A percentile compares a stretch with the other conserved stretches of the same genome.
Evolutionary conservation across 176 grass and related monocot genomes (phyloP).

Genomic region (Alopecurus myosuroides): DNA sequence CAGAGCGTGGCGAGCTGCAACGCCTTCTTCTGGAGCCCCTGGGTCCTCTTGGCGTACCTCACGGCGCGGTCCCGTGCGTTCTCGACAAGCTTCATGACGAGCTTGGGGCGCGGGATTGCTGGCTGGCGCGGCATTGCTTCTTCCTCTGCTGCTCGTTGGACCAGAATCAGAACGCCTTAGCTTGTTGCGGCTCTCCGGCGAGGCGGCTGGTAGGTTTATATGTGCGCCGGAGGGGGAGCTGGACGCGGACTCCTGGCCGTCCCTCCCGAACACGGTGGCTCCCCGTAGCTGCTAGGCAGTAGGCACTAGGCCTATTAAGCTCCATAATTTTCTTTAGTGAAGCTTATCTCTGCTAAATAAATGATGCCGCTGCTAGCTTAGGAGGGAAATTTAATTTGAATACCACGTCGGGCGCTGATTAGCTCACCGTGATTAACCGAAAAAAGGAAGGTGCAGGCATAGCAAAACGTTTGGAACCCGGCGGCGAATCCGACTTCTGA

Average conservation of each 20-base stretch:
- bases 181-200: background rate
- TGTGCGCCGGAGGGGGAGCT: background rate
- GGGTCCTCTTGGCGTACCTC: background rate
- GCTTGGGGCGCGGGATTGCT: background rate
- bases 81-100: background rate
- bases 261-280: background rate
- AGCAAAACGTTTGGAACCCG: no score
- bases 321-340: background rate
- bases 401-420: background rate
- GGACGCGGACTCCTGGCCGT: background rate
- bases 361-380: background rate
- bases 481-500: background rate
- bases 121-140: background rate
- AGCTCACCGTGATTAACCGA: background rate
- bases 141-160: background rate
- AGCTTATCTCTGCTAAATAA: background rate
- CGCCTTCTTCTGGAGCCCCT: conserved; percentile 4
- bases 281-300: background rate
- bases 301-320: background rate
- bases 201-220: background rate
- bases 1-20: background rate
- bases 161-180: background rate
- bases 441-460: background rate
- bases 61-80: background rate
- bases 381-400: background rate